Evolutionary conservation across 345 rosid species (phyloP), one percentile per base, ranked within the genome.

Genomic region (Acer negundo): DNA sequence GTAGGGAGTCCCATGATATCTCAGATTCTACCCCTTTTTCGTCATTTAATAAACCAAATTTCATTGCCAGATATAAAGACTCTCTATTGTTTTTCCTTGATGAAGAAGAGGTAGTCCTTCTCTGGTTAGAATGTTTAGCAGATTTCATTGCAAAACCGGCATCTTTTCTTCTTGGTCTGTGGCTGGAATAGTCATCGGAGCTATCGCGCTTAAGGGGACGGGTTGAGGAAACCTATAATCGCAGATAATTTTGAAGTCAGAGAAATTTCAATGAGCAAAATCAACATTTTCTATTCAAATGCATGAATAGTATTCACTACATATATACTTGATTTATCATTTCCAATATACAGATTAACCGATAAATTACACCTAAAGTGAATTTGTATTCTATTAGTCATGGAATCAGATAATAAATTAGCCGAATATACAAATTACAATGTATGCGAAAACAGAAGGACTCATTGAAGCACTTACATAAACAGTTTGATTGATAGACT

Each of bases 1-100:
- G 89, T 78, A 91, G 89, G 38, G 86, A 77, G 67, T 83, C 85
- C 94, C 93, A 88, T 22, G 84, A 55, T 68, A 85, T 85, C 75
- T 75, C 77, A 66, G 76, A 77, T 62, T 85, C 91, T 40, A 67
- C 74, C 22, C 81, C 71, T 69, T 47, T 75, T 70, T 78, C 81
- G 17, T 85, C 79, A 10, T 31, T 42, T 12, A 49, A 47, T 42
- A 80, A 62, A 17, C 55, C 56, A 1, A 38, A 35, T 65, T 62
- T 62, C 67, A 78, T 73, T 69, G 76, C 71, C 61, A 75, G 78
- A 62, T 80, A 68, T 12, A 40, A n/a, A 24, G 79, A 74, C 67
- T 76, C 89, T 24, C 77, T 72, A 10, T 69, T 59, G 59, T 42
- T 62, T 84, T 75, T 85, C 28, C 69, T 76, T 51, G 83, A 71